Evolutionary conservation across 1,284 basidiomycete genomes (phyloP), one percentile per base, ranked within the genome.

Genomic region (Grifola frondosa): DNA sequence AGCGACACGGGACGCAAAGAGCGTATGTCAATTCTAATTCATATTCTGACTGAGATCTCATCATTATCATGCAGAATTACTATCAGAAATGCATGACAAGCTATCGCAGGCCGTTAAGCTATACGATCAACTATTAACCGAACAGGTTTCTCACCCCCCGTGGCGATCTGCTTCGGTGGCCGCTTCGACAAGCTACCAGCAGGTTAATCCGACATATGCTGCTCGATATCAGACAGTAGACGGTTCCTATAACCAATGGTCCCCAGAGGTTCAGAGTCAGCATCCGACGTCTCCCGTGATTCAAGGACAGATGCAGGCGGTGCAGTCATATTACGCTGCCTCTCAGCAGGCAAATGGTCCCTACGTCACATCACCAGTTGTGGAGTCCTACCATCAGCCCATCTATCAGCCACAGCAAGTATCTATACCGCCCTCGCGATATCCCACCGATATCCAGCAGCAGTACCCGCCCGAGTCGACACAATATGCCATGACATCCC

Each of bases 1-100:
- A 92, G 92, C 62, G 93, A 97, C 61, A 80, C 91, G 10, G 82
- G 80, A 13, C 77, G 89, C 57, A 93, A 96, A 78, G 88, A 94
- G 68, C 64, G 88, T 83, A 1, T 26, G 48, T 46, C 30, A 20
- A 23, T 22, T 37, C 12, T 32, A 19, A 17, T 34, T 13, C 33
- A 20, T 21, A 26, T 31, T 33, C 38, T 13, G 39, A 26, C 11
- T 39, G 22, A 23, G 19, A 32, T 22, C 49, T 46, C 3, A 33
- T n/a, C n/a, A 21, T 38, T 21, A 16, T 44, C 21, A 34, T 4
- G 29, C 42, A 95, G 92, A 92, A 61, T 74, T 92, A 59, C 70
- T 98, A 15, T 74, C 81, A 7, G 91, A 95, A 38, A 97, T 97
- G 93, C 90, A 97, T 59, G 87, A 88, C 47, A 95, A 97, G 64